Conservation (phyloP, 805 yeast genomes). For the Metschnikowia santaceciliae region DNA sequence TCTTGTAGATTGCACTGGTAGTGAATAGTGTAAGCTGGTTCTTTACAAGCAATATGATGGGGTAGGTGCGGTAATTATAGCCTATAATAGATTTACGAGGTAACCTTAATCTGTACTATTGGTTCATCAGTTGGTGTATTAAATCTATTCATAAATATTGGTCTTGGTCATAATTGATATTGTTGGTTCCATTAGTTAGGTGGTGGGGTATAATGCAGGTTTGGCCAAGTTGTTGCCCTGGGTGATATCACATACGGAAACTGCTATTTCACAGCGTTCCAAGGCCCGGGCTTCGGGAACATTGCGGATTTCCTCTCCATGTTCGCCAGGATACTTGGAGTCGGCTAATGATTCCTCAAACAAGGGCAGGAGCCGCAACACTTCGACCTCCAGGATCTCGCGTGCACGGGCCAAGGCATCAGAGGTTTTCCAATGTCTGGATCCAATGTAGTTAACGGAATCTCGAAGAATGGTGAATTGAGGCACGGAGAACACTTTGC, state of each 20-base stretch:
- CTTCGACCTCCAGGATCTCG: conserved; percentile 6
- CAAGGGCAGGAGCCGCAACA: conserved; percentile 6
- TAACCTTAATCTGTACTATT: too few species aligned
- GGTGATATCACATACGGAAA: conserved; percentile 9
- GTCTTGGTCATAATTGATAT: background rate
- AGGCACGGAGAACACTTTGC: conserved; percentile 10
- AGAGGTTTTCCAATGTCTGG: conserved; percentile 6
- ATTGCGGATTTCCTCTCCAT: conserved; percentile 1
- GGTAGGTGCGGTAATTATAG: too few species aligned
- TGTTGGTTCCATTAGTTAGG: too few species aligned
- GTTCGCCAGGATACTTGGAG: background rate
- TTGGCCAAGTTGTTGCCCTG: conserved; percentile 7
- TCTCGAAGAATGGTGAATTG: background rate
- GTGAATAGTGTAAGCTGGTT: too few species aligned
- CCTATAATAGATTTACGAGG: too few species aligned
- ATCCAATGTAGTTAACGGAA: background rate
- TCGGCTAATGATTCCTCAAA: background rate
- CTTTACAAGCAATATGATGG: too few species aligned
- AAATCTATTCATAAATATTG: background rate
- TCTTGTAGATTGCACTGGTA: too few species aligned
- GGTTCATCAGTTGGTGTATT: too few species aligned
- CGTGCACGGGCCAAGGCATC: conserved; percentile 2
- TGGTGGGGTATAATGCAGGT: background rate
- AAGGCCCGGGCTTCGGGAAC: conserved; percentile 6
- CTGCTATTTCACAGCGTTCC: conserved; percentile 9